Evolutionary conservation across 2,329 filamentous ascomycete genomes (phyloP), one percentile per base, ranked within the genome.

Genomic region (Chalara sp.): DNA sequence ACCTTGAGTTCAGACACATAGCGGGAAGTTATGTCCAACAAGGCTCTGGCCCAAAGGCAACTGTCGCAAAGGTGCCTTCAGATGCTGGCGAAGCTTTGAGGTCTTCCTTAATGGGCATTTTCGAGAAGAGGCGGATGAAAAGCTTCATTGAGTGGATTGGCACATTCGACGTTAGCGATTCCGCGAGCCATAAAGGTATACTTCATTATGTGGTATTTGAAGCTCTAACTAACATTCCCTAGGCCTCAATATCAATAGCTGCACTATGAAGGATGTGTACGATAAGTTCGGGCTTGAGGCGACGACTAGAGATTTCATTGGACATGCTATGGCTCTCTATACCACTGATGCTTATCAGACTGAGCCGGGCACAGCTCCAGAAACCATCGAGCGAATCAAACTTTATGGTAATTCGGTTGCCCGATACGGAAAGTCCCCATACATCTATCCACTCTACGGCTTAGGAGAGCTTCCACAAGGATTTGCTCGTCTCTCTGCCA

Each of bases 361-460:
- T 59, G 70, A 78, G 57, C 73, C 77, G 46, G 91, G 91, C 58
- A 75, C 76, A 65, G 89, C 91, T 43, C 83, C 86, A 61, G 90
- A 96, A 68, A 83, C 88, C 51, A 87, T 99, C 62, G 83, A 92
- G 71, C 89, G 92, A 63, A 96, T 99, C 69, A 83, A 89, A 60
- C 80, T 99, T 44, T 99, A 99, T 72, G 95, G 92, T 62, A 96
- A 96, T 80, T 96, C 91, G 32, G 95, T 99, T 72, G 89, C 91
- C 48, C 84, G 92, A 57, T 97, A 97, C 72, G 93, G 93, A 72
- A 97, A 96, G 74, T 97, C 91, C 10, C 95, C 93, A 44, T 99
- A 97, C 77, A 97, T 99, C 75, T 99, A 99, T 78, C 95, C 93
- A 46, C 84, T 97, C 32, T 99, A 99, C 74, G 93, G 93, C 56